Percentiles rank a stretch among this genome's conserved stretches.
phyloP scores from a whole-genome alignment of 495 filamentous ascomycete species.

The Trypethelium eluteriae region DNA sequence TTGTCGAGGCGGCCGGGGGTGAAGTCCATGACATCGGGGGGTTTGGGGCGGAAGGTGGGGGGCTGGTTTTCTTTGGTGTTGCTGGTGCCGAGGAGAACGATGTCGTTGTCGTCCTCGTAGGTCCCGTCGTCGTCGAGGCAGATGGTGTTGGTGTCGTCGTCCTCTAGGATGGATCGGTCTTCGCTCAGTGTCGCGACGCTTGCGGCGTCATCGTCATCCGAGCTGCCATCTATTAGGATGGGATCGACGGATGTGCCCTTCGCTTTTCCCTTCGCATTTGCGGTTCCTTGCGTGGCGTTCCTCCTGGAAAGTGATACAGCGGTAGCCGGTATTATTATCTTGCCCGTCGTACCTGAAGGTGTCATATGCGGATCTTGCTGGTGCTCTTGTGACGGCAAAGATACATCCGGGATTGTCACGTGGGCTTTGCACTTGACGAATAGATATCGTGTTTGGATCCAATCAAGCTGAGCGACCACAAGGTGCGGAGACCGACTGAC shows the following conservation, averaged over 20 bases:
- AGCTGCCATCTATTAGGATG: constrained; percentile 25
- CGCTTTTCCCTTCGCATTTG: constrained; percentile 28
- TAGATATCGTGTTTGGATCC: constrained; percentile 88
- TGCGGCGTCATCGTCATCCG: constrained; percentile 29
- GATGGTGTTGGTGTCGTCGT: constrained; percentile 25
- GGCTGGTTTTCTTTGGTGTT: background rate
- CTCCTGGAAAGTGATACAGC: constrained; percentile 40
- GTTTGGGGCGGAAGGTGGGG: constrained; percentile 1
- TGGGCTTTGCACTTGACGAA: constrained; percentile 49
- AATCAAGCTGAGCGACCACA: constrained; percentile 70
- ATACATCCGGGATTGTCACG: constrained; percentile 20
- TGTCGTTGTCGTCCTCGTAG: constrained; percentile 27
- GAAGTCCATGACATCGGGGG: constrained; percentile 51
- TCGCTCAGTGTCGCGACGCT: constrained; percentile 48
- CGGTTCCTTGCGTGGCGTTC: constrained; percentile 14
- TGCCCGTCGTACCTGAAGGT: constrained; percentile 36
- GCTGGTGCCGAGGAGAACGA: background rate
- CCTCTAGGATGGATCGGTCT: constrained; percentile 43
- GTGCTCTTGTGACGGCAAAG: constrained; percentile 36
- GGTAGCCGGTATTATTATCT: constrained; percentile 46
- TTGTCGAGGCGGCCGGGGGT: constrained; percentile 54
- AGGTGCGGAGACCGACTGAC: constrained; percentile 48
- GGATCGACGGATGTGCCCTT: constrained; percentile 25
- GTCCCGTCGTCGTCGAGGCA: background rate
- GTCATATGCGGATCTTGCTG: constrained; percentile 48